phyloP scores from a whole-genome alignment of 192 early-diverging fungal genomes.

The Phycomyces nitens region DNA sequence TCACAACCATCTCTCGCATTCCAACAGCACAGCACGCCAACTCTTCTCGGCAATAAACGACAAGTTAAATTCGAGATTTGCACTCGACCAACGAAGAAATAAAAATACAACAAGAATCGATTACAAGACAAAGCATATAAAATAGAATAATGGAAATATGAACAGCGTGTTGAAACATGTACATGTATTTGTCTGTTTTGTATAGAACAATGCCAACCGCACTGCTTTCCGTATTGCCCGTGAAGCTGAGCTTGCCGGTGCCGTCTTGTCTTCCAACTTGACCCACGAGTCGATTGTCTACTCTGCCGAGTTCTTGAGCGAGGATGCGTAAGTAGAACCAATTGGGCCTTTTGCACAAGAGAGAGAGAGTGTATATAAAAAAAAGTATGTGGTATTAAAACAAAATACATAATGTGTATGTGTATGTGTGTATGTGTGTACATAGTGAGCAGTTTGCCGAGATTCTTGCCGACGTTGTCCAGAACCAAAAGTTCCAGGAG shows the following conservation, averaged over 20 bases:
- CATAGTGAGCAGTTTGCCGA: slow-evolving; percentile 78
- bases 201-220: slow-evolving; percentile 74
- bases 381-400: too few relatives aligned
- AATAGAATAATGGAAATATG: too few relatives aligned
- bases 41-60: too few relatives aligned
- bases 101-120: too few relatives aligned
- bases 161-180: too few relatives aligned
- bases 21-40: too few relatives aligned
- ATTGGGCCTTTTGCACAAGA: not conserved
- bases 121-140: too few relatives aligned
- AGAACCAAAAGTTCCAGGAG: slow-evolving; percentile 74
- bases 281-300: slow-evolving; percentile 81
- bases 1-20: too few relatives aligned
- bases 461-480: slow-evolving; percentile 72
- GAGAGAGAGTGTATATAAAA: not conserved
- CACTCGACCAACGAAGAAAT: too few relatives aligned
- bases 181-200: not conserved
- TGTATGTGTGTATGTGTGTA: not conserved
- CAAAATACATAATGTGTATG: too few relatives aligned
- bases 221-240: slow-evolving; percentile 83
- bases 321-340: slow-evolving; percentile 70
- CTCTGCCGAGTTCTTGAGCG: slow-evolving; percentile 87
- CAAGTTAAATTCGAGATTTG: too few relatives aligned
- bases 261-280: slow-evolving; percentile 73
- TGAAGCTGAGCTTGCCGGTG: slow-evolving; percentile 90